phyloP scores from a whole-genome alignment of 345 rosid genomes.

The Brassica nigra region DNA sequence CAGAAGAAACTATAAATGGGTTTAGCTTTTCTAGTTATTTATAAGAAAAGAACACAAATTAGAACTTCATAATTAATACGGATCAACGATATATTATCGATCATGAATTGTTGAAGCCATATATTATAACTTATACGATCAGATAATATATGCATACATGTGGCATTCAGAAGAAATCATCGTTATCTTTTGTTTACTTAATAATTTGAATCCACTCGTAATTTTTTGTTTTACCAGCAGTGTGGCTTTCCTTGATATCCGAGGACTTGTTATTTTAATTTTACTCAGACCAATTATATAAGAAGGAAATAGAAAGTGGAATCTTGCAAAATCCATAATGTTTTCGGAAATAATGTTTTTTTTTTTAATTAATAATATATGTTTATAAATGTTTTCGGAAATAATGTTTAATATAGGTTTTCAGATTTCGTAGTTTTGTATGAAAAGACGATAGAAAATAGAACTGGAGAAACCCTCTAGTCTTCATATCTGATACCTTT shows the following conservation, averaged over 20 bases:
- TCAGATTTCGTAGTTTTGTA: conserved; percentile 32
- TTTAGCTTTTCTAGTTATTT: neutral
- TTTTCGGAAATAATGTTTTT: neutral
- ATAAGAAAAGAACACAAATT: too few relatives aligned
- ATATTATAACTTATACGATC: neutral
- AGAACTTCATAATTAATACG: too few relatives aligned
- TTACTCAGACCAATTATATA: conserved; percentile 24
- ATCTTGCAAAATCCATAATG: conserved; percentile 17
- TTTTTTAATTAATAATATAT: too few relatives aligned
- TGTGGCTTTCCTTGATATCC: conserved; percentile 41
- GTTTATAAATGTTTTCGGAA: too few relatives aligned
- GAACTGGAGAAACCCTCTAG: conserved; percentile 38
- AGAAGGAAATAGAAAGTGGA: conserved; percentile 21
- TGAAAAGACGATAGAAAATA: conserved; percentile 33
- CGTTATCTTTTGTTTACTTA: conserved; percentile 20
- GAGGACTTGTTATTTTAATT: conserved; percentile 24
- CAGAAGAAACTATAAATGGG: neutral
- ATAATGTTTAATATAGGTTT: neutral
- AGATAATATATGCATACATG: neutral
- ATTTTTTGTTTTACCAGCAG: conserved; percentile 18
- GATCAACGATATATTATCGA: too few relatives aligned
- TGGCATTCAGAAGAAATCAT: neutral
- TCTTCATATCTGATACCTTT: conserved; percentile 37
- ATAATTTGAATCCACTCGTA: conserved; percentile 1
- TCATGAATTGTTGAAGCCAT: too few relatives aligned